Percentiles rank a stretch among this genome's conserved stretches.
Conservation (phyloP, 2,329 filamentous ascomycete species). For the Aspergillus sp. region DNA sequence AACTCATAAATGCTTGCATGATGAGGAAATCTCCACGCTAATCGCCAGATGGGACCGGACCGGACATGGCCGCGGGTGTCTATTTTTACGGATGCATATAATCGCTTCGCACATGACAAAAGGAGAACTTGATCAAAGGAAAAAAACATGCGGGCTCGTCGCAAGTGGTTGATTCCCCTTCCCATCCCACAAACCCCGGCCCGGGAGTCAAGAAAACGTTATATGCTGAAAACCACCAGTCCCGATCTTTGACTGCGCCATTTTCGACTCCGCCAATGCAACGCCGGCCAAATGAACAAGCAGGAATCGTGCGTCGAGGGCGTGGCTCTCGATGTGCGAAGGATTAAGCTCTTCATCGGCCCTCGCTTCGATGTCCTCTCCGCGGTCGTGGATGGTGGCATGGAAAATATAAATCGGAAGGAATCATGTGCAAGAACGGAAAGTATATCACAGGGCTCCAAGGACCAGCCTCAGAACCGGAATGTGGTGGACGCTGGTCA, state of each 20-base stretch:
- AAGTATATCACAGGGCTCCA: conserved; percentile 18
- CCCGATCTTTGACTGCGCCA: conserved; percentile 23
- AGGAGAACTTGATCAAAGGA: conserved; percentile 6
- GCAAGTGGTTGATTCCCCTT: conserved; percentile 6
- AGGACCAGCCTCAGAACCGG: conserved; percentile 27
- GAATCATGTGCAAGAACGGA: conserved; percentile 30
- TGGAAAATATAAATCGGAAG: conserved; percentile 9
- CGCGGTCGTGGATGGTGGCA: conserved; percentile 5
- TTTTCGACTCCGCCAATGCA: conserved; percentile 27
- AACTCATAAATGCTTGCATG: conserved; percentile 27
- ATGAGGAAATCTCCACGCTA: conserved; percentile 26
- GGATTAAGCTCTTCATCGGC: conserved; percentile 7
- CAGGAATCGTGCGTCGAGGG: conserved; percentile 17
- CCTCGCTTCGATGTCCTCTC: conserved; percentile 4
- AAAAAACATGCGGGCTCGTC: conserved; percentile 7
- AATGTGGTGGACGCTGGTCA: no score
- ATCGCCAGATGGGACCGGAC: conserved; percentile 23
- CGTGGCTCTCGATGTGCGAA: conserved; percentile 13
- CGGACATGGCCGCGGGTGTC: conserved; percentile 20
- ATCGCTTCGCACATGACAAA: conserved; percentile 7
- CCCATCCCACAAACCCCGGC: no score
- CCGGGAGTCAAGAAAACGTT: conserved; percentile 9
- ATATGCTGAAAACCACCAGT: conserved; percentile 20
- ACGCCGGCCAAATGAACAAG: conserved; percentile 28
- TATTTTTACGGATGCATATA: conserved; percentile 31